phyloP scores from a whole-genome alignment of 306 rosid genomes.

The Castanea mollissima region DNA sequence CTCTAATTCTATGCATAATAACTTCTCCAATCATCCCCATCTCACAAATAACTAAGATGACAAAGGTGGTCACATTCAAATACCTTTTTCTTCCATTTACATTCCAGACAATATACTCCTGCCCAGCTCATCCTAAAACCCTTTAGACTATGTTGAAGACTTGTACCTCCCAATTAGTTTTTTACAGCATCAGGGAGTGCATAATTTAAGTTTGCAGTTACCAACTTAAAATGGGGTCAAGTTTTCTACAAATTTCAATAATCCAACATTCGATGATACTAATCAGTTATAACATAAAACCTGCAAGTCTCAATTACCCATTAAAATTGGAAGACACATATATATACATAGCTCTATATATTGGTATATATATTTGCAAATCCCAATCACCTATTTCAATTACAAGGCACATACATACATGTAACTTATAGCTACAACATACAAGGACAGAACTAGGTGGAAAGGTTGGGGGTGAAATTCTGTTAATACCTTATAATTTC shows the following conservation, averaged over 20 bases:
- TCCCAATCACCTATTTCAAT: no score
- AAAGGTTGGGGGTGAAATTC: no score
- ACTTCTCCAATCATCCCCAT: background rate
- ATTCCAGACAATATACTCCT: background rate
- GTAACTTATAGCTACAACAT: no score
- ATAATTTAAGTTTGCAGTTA: background rate
- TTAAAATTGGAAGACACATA: background rate
- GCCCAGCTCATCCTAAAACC: background rate
- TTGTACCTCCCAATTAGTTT: background rate
- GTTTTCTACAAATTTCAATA: background rate
- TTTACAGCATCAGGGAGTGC: background rate
- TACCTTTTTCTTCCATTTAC: background rate
- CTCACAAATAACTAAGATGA: background rate
- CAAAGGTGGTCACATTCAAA: background rate
- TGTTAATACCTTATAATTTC: no score
- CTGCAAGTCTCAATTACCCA: background rate
- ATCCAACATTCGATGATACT: background rate
- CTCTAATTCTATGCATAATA: background rate
- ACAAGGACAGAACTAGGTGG: no score
- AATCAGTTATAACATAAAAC: background rate
- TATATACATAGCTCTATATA: background rate
- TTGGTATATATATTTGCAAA: background rate
- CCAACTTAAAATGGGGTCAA: background rate
- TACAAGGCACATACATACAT: no score
- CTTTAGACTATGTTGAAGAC: background rate